A percentile compares a stretch with the other conserved stretches of the same genome.
phyloP scores from a whole-genome alignment of 2,329 filamentous ascomycete genomes.

The Curvularia lunata region DNA sequence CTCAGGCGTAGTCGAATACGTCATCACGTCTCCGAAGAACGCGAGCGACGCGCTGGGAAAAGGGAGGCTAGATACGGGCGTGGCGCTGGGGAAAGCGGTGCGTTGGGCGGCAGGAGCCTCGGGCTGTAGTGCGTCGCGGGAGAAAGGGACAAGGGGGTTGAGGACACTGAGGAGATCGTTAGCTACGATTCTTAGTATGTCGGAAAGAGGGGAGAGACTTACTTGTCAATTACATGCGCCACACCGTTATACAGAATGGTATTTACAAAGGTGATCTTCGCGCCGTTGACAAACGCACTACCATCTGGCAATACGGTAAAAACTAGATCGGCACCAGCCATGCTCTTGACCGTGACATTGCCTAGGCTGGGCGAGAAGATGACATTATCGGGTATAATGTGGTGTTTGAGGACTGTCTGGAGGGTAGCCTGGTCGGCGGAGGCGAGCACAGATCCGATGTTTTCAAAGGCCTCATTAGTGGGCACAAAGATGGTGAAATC shows the following conservation, averaged over 20 bases:
- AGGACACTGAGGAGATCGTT: slow-evolving; percentile 18
- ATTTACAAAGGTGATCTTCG: slow-evolving; percentile 31
- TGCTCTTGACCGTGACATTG: slow-evolving; percentile 32
- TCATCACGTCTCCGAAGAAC: slow-evolving; percentile 32
- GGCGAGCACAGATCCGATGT: slow-evolving; percentile 49
- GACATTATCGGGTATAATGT: slow-evolving; percentile 36
- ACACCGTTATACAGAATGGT: slow-evolving; percentile 37
- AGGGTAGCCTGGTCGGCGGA: slow-evolving; percentile 28
- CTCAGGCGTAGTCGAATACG: slow-evolving; percentile 32
- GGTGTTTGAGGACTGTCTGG: slow-evolving; percentile 34
- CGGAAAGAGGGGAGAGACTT: not conserved
- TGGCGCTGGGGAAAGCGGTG: slow-evolving; percentile 31
- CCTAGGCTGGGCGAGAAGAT: slow-evolving; percentile 35
- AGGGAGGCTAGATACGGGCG: slow-evolving; percentile 23
- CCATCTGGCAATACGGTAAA: slow-evolving; percentile 35
- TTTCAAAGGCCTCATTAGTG: slow-evolving; percentile 73
- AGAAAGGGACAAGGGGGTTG: slow-evolving; percentile 23
- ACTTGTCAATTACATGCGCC: slow-evolving; percentile 37
- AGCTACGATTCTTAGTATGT: not conserved
- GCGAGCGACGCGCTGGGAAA: slow-evolving; percentile 24
- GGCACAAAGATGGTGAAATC: slow-evolving; percentile 85
- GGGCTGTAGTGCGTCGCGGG: slow-evolving; percentile 27
- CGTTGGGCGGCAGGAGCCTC: slow-evolving; percentile 26
- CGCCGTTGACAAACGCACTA: slow-evolving; percentile 35
- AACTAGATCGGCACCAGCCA: slow-evolving; percentile 30